Base-by-base conservation (phyloP, 768 basidiomycete species). In the Mycena epipterygia region DNA sequence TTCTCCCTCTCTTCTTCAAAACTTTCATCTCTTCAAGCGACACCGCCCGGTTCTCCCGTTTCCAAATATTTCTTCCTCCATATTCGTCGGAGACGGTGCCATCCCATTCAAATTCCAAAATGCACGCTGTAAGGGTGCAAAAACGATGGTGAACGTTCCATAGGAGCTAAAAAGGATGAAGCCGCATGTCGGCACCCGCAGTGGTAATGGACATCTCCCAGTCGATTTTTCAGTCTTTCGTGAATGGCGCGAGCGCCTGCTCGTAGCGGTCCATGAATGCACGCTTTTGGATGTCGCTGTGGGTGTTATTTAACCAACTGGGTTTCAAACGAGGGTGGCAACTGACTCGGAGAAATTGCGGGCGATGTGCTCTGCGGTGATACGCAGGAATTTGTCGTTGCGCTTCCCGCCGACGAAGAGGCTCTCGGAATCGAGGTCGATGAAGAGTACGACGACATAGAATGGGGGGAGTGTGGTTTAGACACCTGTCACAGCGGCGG, bases 401-500 rank as follows among this genome's bases (percentile, higher is more conserved):
- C 33, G 23, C 67, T 77, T 61, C 11, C 77, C 77, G 6, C 76
- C 75, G 39, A 78, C 74, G 41, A 69, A 77, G 51, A 67, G 74
- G 29, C 55, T 70, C 33, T 68, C 63, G 29, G 73, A 21, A 5
- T 67, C 68, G n/a, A 78, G 63, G 19, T 78, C 75, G 44, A 78
- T 76, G 67, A 78, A 78, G 25, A 77, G 52, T n/a, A 78, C 75
- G 32, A 75, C 64, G 55, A 78, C 77, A 32, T 74, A 76, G 56
- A 78, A 78, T 14, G 61, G 44, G 8, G 77, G 77, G 25, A 78
- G 64, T 17, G 19, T 13, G 8, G 41, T 11, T 57, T 78, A 78
- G 48, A 75, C 62, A 0, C 19, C 55, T 3, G 76, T 77, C 14
- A 78, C 67, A 5, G 74, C 74, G 35, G 65, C 42, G 3, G 77